These are phyloP conservation scores for Dissophora ornata DNA, from an alignment of 192 early-diverging fungal species.

Conservation along the genomic window DNA sequence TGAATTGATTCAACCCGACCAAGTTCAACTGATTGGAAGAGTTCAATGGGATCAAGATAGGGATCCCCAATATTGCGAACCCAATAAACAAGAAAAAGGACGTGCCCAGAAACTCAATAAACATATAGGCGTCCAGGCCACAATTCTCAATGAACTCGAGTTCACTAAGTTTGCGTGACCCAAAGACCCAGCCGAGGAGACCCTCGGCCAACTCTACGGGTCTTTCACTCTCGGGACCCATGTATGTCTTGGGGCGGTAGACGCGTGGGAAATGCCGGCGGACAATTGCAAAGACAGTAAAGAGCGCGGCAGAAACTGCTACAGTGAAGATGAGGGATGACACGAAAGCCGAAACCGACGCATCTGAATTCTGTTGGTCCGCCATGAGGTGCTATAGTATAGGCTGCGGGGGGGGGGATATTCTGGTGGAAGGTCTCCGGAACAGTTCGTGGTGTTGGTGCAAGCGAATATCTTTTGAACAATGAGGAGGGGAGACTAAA, in stretches of 20 bases:
- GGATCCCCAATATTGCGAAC: slow-evolving; percentile 63
- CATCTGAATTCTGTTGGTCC: slow-evolving; percentile 31
- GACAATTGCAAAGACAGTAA: slow-evolving; percentile 71
- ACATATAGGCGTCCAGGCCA: slow-evolving; percentile 81
- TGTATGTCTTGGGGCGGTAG: slow-evolving; percentile 78
- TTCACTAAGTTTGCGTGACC: slow-evolving; percentile 57
- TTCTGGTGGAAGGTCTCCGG: too few species aligned
- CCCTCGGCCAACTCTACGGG: slow-evolving; percentile 52
- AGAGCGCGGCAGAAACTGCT: slow-evolving; percentile 60
- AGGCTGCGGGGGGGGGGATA: too few species aligned
- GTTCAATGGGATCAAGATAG: slow-evolving; percentile 77
- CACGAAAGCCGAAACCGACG: slow-evolving; percentile 72
- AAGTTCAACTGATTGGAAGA: slow-evolving; percentile 59
- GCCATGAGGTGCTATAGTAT: too few species aligned
- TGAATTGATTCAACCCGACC: slow-evolving; percentile 68
- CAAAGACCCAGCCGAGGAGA: slow-evolving; percentile 67
- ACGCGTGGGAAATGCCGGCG: slow-evolving; percentile 69
- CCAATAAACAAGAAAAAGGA: slow-evolving; percentile 71
- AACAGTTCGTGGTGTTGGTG: too few species aligned
- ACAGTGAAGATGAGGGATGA: slow-evolving; percentile 77
- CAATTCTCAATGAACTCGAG: slow-evolving; percentile 60
- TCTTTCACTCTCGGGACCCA: slow-evolving; percentile 59
- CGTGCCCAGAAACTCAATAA: slow-evolving; percentile 73
- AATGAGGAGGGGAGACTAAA: too few species aligned
- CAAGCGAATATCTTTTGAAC: too few species aligned